Evolutionary conservation across 805 yeast genomes (phyloP), one percentile per base, ranked within the genome.

Genomic region (Tetrapisispora phaffii): DNA sequence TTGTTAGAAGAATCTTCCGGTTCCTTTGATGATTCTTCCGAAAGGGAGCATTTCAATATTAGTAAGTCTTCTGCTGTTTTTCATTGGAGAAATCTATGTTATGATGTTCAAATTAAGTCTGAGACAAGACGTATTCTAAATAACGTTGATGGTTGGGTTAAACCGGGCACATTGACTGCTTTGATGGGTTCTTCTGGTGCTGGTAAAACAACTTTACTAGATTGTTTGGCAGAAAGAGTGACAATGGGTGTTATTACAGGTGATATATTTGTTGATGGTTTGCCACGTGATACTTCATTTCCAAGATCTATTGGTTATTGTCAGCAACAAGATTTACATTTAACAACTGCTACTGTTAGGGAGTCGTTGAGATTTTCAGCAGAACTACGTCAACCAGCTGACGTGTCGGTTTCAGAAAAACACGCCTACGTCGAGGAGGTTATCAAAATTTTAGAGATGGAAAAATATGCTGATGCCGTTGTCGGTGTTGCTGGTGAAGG

Each of bases 91-190:
- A 75, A 84, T 57, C 78, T 84, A 37, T 75, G 81, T 56, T 84
- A 82, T 59, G 82, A 79, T 50, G 79, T 84, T 47, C 72, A 76
- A 56, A 78, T 80, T 52, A 78, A 80, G 56, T 63, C 63, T 34
- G 85, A 76, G 49, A 70, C 76, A 24, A 71, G 87, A 57, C 71
- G 79, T 48, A 75, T 83, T 49, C 65, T 83, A 57, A 69, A 71
- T 49, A 73, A 75, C 49, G 85, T 84, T 46, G 85, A 81, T 58
- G 93, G 90, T 41, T 83, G 85, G 84, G 88, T 83, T 36, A 80
- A 81, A 58, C 89, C 89, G 9, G 89, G 89, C 51, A 82, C 87
- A 39, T 67, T 84, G 58, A 84, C 90, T 43, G 93, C 93, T 4
- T 64, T 79, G 42, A 78, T 79, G 83, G 85, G 87, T 54, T 80